These are phyloP conservation scores for Peziza echinospora DNA, from an alignment of 495 filamentous ascomycete species.

Conservation along the genomic window DNA sequence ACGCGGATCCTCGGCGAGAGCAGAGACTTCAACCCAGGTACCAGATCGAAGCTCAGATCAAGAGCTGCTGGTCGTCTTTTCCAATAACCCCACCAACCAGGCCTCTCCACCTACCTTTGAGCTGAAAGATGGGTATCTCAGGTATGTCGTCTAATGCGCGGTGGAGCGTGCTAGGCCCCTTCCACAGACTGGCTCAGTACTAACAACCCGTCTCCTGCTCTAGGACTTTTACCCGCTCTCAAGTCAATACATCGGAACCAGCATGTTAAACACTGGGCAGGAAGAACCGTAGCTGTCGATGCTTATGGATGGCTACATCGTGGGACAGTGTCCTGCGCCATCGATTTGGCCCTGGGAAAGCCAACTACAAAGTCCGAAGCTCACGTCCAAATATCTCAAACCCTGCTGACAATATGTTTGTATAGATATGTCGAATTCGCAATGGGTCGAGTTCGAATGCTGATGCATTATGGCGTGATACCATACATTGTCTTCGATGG, in stretches of 20 bases:
- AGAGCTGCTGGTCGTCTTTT: too few relatives aligned
- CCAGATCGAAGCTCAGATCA: too few relatives aligned
- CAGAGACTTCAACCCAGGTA: too few relatives aligned
- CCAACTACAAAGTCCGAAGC: slow-evolving; percentile 72
- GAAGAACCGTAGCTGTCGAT: slow-evolving; percentile 79
- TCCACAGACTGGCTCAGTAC: background rate
- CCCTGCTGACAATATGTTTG: slow-evolving; percentile 1
- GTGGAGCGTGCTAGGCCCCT: too few relatives aligned
- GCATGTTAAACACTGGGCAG: slow-evolving; percentile 66
- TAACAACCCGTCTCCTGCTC: background rate
- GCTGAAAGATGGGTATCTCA: slow-evolving; percentile 25
- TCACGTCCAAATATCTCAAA: slow-evolving; percentile 5
- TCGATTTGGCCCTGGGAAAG: slow-evolving; percentile 72
- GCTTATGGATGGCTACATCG: slow-evolving; percentile 98
- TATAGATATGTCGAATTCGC: slow-evolving; percentile 74
- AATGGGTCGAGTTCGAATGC: slow-evolving; percentile 78
- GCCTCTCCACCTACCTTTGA: too few relatives aligned
- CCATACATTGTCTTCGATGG: slow-evolving; percentile 95
- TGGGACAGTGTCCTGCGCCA: slow-evolving; percentile 71
- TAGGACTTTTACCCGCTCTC: slow-evolving; percentile 74
- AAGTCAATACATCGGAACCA: slow-evolving; percentile 87
- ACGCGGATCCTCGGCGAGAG: too few relatives aligned
- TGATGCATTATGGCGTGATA: slow-evolving; percentile 71
- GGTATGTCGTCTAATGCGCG: slow-evolving; percentile 15
- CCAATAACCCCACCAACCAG: too few relatives aligned